Evolutionary conservation across 257 asterid genomes (phyloP).

Genomic region (Solanum appendiculatum): DNA sequence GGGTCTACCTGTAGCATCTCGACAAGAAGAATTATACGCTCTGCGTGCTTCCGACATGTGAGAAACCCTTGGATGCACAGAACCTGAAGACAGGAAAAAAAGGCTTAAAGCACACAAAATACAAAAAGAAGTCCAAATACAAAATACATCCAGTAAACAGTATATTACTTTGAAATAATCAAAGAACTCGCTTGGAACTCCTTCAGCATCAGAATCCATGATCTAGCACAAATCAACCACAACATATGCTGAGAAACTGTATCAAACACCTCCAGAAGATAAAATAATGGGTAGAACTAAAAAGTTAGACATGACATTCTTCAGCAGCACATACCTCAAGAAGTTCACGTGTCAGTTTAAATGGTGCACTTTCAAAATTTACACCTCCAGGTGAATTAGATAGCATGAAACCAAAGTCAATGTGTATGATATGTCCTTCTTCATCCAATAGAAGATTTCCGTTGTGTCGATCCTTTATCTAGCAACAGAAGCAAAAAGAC

Average conservation of each 20-base stretch:
- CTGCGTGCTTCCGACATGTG: constrained; percentile 96
- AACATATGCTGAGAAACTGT: not conserved
- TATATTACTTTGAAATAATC: constrained; percentile 79
- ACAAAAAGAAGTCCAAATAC: not conserved
- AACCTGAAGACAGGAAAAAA: constrained; percentile 22
- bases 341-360: constrained; percentile 95
- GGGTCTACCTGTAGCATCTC: constrained; percentile 84
- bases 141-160: not conserved
- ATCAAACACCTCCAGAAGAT: not conserved
- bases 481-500: not conserved
- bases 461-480: constrained; percentile 96
- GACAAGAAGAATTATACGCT: constrained; percentile 90
- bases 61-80: constrained; percentile 94
- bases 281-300: not conserved
- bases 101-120: not conserved
- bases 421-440: constrained; percentile 98
- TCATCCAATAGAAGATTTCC: constrained; percentile 98
- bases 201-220: constrained; percentile 99
- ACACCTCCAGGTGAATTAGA: constrained; percentile 99
- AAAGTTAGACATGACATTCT: not conserved
- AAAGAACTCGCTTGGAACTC: constrained; percentile 96
- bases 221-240: constrained; percentile 45
- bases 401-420: constrained; percentile 99
- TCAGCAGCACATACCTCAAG: constrained; percentile 57
- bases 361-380: constrained; percentile 98